phyloP scores from a whole-genome alignment of 164 flowering plant genomes.

The Brasenia schreberi region DNA sequence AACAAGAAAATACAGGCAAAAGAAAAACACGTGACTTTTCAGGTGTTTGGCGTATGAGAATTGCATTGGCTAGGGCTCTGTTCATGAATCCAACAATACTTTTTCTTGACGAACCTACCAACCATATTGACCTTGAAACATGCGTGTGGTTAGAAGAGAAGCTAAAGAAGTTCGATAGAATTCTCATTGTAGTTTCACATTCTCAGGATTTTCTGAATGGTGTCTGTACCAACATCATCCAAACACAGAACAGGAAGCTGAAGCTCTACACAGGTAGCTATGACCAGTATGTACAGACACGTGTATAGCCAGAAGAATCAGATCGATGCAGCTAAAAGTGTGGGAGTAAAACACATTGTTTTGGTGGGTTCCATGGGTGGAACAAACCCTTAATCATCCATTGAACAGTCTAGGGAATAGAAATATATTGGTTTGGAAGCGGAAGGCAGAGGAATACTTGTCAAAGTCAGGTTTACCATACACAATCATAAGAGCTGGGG shows the following conservation, averaged over 20 bases:
- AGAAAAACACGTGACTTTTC: constrained; percentile 76
- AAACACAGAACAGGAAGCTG: constrained; percentile 81
- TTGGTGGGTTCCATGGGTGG: no score
- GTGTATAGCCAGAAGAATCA: constrained; percentile 93
- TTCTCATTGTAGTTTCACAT: constrained; percentile 88
- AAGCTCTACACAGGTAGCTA: constrained; percentile 81
- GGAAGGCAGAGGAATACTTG: no score
- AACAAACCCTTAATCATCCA: no score
- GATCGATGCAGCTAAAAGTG: constrained; percentile 46
- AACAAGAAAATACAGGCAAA: constrained; percentile 76
- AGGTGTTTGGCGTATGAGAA: constrained; percentile 99
- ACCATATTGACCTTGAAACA: constrained; percentile 94
- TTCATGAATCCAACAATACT: constrained; percentile 90
- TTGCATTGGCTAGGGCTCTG: constrained; percentile 80
- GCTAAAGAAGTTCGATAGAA: constrained; percentile 78
- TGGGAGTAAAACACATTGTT: no score
- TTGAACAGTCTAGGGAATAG: no score
- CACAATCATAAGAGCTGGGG: constrained; percentile 52
- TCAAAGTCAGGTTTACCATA: no score
- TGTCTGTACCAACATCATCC: constrained; percentile 91
- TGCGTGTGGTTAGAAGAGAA: constrained; percentile 98
- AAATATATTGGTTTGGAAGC: no score
- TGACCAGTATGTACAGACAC: constrained; percentile 90
- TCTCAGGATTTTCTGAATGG: constrained; percentile 96
- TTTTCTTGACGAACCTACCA: constrained; percentile 87